phyloP scores from a whole-genome alignment of 2,329 filamentous ascomycete genomes.

The Colletotrichum paranaense region DNA sequence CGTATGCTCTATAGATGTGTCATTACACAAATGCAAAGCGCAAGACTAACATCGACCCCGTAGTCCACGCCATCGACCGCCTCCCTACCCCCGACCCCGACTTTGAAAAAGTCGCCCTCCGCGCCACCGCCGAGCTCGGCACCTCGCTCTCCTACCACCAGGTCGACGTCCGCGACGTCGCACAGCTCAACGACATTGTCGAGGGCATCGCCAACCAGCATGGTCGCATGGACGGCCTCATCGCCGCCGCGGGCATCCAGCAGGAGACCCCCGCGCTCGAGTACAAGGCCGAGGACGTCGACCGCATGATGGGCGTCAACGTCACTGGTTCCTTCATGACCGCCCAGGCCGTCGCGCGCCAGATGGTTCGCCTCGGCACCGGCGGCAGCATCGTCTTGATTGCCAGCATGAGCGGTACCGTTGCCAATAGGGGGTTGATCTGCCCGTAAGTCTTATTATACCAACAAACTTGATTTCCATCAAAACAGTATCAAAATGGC shows the following conservation, averaged over 20 bases:
- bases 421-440: conserved; percentile 71
- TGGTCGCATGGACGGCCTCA: conserved; percentile 81
- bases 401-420: conserved; percentile 76
- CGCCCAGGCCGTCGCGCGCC: conserved; percentile 86
- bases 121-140: conserved; percentile 72
- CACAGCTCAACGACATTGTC: conserved; percentile 74
- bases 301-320: conserved; percentile 86
- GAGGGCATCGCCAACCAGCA: conserved; percentile 75
- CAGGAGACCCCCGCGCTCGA: conserved; percentile 87
- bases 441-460: conserved; percentile 61
- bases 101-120: conserved; percentile 73
- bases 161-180: conserved; percentile 82
- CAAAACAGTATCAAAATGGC: background rate
- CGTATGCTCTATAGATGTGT: no score
- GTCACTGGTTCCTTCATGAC: conserved; percentile 89
- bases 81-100: conserved; percentile 63
- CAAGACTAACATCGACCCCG: background rate
- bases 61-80: conserved; percentile 75
- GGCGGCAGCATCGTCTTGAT: conserved; percentile 74
- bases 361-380: conserved; percentile 71
- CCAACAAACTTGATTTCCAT: no score
- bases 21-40: background rate
- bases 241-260: conserved; percentile 78
- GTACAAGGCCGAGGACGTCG: conserved; percentile 79
- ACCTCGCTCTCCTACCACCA: conserved; percentile 79